A percentile compares a stretch with the other conserved stretches of the same genome.
Conservation (phyloP, 1,284 basidiomycete genomes). For the Cryptococcus sp. region DNA sequence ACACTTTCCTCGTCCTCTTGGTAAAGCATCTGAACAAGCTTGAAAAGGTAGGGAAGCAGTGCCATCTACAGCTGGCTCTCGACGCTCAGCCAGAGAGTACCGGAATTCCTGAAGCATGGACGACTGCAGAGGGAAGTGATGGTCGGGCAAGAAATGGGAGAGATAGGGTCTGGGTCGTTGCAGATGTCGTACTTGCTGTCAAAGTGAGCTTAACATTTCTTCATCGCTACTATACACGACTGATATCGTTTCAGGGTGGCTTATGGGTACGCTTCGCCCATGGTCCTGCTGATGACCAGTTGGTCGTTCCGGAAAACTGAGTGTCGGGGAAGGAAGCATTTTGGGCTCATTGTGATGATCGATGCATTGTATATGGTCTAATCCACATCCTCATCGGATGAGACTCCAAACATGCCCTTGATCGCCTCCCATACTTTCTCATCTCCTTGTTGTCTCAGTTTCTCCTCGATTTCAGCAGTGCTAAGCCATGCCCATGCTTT, state of each 20-base stretch:
- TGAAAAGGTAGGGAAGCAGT: background rate
- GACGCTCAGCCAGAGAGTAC: slow-evolving; percentile 25
- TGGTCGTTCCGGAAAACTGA: background rate
- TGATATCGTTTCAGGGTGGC: slow-evolving; percentile 18
- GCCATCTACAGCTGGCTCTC: slow-evolving; percentile 17
- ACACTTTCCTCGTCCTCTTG: slow-evolving; percentile 35
- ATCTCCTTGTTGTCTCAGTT: slow-evolving; percentile 39
- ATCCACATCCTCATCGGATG: slow-evolving; percentile 1
- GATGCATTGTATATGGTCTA: background rate
- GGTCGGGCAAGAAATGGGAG: slow-evolving; percentile 29
- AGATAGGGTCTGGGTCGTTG: slow-evolving; percentile 38
- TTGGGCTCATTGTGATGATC: too few relatives aligned
- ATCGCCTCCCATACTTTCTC: slow-evolving; percentile 40
- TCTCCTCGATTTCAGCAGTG: slow-evolving; percentile 37
- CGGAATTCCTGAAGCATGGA: slow-evolving; percentile 31
- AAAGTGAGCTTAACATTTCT: slow-evolving; percentile 30
- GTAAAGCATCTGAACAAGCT: slow-evolving; percentile 15
- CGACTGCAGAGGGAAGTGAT: slow-evolving; percentile 18
- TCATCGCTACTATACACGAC: background rate
- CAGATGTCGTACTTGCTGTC: slow-evolving; percentile 38
- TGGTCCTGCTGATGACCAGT: background rate
- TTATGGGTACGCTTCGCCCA: slow-evolving; percentile 18
- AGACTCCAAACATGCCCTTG: slow-evolving; percentile 45
- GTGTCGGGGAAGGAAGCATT: too few relatives aligned
- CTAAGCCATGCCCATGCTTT: slow-evolving; percentile 46